Evolutionary conservation across 179 eudicot genomes (phyloP), one percentile per base, ranked within the genome.

Genomic region (Actinidia arguta): DNA sequence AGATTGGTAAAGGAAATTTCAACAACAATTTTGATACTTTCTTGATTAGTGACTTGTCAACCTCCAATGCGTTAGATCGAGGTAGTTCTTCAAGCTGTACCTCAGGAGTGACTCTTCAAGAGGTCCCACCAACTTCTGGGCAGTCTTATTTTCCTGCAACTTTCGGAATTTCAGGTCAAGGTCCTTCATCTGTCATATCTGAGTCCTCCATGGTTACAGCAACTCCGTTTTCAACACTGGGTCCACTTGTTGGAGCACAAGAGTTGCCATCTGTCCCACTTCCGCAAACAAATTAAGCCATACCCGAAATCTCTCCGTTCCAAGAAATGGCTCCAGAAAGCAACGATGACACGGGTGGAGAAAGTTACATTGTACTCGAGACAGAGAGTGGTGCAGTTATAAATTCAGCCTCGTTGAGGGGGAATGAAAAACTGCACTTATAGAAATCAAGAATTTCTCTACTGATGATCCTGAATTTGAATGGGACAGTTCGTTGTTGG

Each of bases 21-120:
- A 80, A 68, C 73, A 86, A 82, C 67, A 78, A 62, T 71, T 54
- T 88, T 2, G 89, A 88, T 74, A 69, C 62, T 73, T 84, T 86
- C 78, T 47, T 81, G 82, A 76, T 85, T 71, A 83, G 81, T 61
- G 87, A 90, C 48, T 64, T 69, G 80, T 77, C 91, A 62, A 82
- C 87, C 4, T 73, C 89, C 12, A 56, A 80, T 78, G 85, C 75
- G 25, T 72, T 81, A 80, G 91, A 90, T 42, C 58, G 61, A 81
- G 85, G 58, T 12, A 84, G 66, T 85, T 72, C 83, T 75, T 48
- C 83, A 44, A 72, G 78, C 55, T 48, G 83, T 81, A 76, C 67
- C 69, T 84, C 94, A 51, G 91, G 89, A 82, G 91, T 88, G 85
- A 88, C 91, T 68, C 89, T 90, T 72, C 92, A 88, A 73, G 97